Percentiles rank a stretch among this genome's conserved stretches.
Evolutionary conservation across 768 basidiomycete genomes (phyloP).

Genomic region (Leccinum boreale): DNA sequence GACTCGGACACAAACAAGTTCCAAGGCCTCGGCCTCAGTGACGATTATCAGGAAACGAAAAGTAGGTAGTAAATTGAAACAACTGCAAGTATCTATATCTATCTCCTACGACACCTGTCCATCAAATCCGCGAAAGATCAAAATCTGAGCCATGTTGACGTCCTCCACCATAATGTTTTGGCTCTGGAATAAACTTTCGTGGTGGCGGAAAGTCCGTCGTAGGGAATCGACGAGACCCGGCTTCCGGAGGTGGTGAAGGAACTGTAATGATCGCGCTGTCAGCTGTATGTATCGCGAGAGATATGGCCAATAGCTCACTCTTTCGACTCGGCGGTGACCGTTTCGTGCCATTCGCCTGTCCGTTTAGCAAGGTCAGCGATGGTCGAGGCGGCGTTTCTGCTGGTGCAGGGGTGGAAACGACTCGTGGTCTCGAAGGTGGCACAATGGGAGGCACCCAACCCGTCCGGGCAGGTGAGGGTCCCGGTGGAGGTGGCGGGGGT

Average conservation of each 20-base stretch:
- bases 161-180: slow-evolving; percentile 62
- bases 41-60: not conserved
- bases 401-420: slow-evolving; percentile 24
- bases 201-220: slow-evolving; percentile 78
- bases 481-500: slow-evolving; percentile 32
- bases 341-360: slow-evolving; percentile 29
- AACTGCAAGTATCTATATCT: not conserved
- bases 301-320: slow-evolving; percentile 37
- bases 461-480: slow-evolving; percentile 27
- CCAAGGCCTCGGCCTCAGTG: no score
- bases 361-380: slow-evolving; percentile 9
- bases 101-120: not conserved
- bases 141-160: slow-evolving; percentile 70
- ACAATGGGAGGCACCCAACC: slow-evolving; percentile 18
- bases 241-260: slow-evolving; percentile 57
- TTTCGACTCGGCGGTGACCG: slow-evolving; percentile 41
- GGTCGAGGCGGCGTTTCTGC: slow-evolving; percentile 18
- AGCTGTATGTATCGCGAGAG: slow-evolving; percentile 1
- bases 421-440: slow-evolving; percentile 19
- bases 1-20: no score
- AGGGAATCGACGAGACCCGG: slow-evolving; percentile 70
- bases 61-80: not conserved
- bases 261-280: slow-evolving; percentile 32
- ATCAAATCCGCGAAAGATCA: slow-evolving; percentile 43
- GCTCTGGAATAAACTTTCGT: slow-evolving; percentile 49